A percentile compares a stretch with the other conserved stretches of the same genome.
Conservation (phyloP, 495 filamentous ascomycete species). For the Penicillium salamii region DNA sequence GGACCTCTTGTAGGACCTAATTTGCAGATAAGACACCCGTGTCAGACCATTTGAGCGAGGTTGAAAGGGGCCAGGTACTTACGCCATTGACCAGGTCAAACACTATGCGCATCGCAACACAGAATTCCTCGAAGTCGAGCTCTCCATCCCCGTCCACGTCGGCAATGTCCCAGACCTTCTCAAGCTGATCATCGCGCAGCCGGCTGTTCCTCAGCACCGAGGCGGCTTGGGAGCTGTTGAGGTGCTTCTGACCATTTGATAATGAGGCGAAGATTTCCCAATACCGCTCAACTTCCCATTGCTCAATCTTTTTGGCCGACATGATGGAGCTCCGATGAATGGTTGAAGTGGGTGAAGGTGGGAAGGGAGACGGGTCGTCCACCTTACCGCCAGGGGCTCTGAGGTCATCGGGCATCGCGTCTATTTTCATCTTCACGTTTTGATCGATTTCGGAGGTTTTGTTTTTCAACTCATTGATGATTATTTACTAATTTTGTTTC, state of each 20-base stretch:
- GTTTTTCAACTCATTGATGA: no score
- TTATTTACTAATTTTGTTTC: background rate
- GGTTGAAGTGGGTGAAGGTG: slow-evolving; percentile 14
- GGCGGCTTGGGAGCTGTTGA: slow-evolving; percentile 89
- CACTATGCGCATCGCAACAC: slow-evolving; percentile 95
- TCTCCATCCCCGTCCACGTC: slow-evolving; percentile 97
- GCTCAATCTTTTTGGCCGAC: slow-evolving; percentile 80
- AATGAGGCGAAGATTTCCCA: slow-evolving; percentile 98
- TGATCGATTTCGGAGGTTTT: background rate
- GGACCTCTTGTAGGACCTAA: slow-evolving; percentile 86
- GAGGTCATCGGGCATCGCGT: slow-evolving; percentile 14
- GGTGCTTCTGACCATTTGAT: slow-evolving; percentile 70
- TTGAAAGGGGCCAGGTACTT: slow-evolving; percentile 28
- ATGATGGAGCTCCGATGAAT: slow-evolving; percentile 36
- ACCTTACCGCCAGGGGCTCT: slow-evolving; percentile 18
- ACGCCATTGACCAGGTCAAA: slow-evolving; percentile 97
- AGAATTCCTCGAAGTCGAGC: slow-evolving; percentile 98
- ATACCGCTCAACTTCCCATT: slow-evolving; percentile 95
- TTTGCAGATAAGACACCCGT: background rate
- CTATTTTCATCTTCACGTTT: no score
- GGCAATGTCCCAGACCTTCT: slow-evolving; percentile 94
- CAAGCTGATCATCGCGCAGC: slow-evolving; percentile 89
- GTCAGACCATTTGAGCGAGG: background rate
- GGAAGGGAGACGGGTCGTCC: slow-evolving; percentile 14
- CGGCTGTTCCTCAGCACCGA: slow-evolving; percentile 94